A percentile compares a stretch with the other conserved stretches of the same genome.
These are phyloP conservation scores for Gossypium thurberi DNA, from an alignment of 345 rosid genomes.

Conservation along the genomic window DNA sequence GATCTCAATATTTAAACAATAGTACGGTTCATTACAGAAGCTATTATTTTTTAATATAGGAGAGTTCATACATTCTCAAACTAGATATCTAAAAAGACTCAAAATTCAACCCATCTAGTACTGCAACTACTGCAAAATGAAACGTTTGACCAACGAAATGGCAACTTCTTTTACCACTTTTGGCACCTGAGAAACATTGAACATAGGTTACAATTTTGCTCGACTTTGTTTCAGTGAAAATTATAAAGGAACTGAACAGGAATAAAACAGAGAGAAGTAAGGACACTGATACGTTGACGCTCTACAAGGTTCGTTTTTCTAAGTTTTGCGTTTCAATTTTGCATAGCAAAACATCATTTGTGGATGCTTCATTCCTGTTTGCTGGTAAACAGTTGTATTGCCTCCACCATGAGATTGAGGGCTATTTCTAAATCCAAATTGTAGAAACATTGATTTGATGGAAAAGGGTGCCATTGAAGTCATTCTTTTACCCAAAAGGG, in stretches of 20 bases:
- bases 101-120: neutral
- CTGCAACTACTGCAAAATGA: neutral
- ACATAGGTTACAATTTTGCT: neutral
- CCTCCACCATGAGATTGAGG: neutral
- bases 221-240: neutral
- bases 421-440: neutral
- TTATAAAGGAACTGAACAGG: too few species aligned
- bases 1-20: neutral
- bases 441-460: neutral
- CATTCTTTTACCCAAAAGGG: too few species aligned
- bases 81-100: neutral
- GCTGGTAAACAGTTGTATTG: neutral
- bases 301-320: neutral
- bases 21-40: neutral
- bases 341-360: neutral
- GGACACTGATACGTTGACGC: too few species aligned
- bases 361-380: neutral
- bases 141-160: neutral
- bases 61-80: neutral
- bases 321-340: neutral
- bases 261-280: too few species aligned
- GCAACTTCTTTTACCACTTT: neutral
- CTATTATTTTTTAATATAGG: neutral
- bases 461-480: neutral
- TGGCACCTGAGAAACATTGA: neutral